Evolutionary conservation across 139 green algal species (phyloP), one percentile per base, ranked within the genome.

Genomic region (Edaphochlamys debaryana): DNA sequence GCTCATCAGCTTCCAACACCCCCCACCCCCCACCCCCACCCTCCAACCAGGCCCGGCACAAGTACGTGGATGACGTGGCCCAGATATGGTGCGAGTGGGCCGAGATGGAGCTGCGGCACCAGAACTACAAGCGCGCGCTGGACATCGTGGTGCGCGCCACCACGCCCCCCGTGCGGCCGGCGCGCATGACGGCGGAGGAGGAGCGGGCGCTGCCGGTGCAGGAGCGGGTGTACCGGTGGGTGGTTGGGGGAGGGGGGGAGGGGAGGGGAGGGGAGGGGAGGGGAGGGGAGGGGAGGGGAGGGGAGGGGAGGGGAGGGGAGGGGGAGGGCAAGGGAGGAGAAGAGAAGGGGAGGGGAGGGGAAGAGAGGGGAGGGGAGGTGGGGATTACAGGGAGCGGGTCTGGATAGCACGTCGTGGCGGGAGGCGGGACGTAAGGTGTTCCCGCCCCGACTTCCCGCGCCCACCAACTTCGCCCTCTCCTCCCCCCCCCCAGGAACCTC

Each of bases 21-120:
- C n/a, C n/a, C n/a, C n/a, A n/a, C n/a, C n/a, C n/a, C n/a, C n/a
- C n/a, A n/a, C n/a, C n/a, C n/a, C n/a, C n/a, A n/a, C n/a, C n/a
- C n/a, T n/a, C n/a, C n/a, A n/a, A n/a, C 1, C 81, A 90, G 87
- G 85, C 84, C 27, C 79, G 74, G 19, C 95, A 92, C 88, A 96
- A 96, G 86, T 97, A 95, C 72, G 94, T 97, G 37, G 97, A 99
- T 71, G 97, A 99, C 88, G 91, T 99, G 69, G 97, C 97, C 4
- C 79, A 87, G 30, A 90, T 99, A 67, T 99, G 96, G 96, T 97
- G 92, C 74, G 96, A 98, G 87, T 98, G 93, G 92, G 92, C 88
- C 0, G 97, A 99, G 92, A 98, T 99, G 95, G 97, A 99, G 93
- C 89, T 99, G 87, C 90, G 96, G 23, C 93, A 98, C 87, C 93